Conservation (phyloP, 257 asterid species). For the Nicotiana paniculata region DNA sequence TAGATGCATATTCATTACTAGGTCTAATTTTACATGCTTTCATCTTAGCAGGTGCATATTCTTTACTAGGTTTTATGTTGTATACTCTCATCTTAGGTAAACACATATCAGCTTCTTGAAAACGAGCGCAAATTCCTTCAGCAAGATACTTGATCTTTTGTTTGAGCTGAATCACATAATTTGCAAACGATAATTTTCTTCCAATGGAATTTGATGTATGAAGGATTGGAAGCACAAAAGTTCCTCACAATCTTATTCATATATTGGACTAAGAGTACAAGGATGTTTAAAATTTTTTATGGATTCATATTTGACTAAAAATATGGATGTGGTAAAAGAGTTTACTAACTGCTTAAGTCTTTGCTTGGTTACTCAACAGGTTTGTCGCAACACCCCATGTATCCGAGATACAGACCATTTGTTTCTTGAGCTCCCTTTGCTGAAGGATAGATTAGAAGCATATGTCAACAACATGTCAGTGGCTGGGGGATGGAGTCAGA, state of each 20-base stretch:
- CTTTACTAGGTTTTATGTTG: neutral
- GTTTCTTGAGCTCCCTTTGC: conserved; percentile 87
- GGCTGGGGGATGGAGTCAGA: conserved; percentile 95
- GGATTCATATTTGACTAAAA: neutral
- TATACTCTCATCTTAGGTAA: neutral
- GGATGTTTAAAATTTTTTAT: neutral
- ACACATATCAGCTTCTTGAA: neutral
- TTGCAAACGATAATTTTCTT: neutral
- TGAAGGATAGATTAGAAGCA: conserved; percentile 62
- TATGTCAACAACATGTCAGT: conserved; percentile 61
- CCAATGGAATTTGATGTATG: neutral
- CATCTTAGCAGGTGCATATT: neutral
- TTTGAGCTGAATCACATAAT: neutral
- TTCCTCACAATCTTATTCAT: neutral
- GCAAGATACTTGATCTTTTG: neutral
- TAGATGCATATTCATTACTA: neutral
- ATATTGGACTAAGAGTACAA: neutral
- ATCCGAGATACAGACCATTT: conserved; percentile 73
- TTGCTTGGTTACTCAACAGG: conserved; percentile 36
- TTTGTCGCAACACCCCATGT: conserved; percentile 56
- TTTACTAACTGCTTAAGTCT: neutral
- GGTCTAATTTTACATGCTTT: neutral
- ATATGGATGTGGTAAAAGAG: neutral
- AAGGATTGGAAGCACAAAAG: conserved; percentile 1
- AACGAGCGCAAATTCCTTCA: neutral